phyloP scores from a whole-genome alignment of 2,329 filamentous ascomycete species.

The Nakataea oryzae region DNA sequence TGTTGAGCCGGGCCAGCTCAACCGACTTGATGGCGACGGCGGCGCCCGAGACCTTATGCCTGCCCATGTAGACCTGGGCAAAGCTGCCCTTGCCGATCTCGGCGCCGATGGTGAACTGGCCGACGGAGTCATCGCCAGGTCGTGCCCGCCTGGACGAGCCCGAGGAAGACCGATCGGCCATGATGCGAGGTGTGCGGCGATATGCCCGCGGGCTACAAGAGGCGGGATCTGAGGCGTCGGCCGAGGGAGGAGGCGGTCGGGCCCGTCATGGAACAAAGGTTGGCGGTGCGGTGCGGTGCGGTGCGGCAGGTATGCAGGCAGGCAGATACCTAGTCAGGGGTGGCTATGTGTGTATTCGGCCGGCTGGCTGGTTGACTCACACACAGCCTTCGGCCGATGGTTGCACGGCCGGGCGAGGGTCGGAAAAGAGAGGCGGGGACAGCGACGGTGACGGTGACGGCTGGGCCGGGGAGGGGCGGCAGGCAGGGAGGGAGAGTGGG shows the following conservation, averaged over 20 bases:
- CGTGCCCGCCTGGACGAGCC: background rate
- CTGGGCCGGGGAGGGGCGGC: background rate
- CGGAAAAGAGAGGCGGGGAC: background rate
- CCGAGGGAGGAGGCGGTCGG: background rate
- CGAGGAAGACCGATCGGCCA: background rate
- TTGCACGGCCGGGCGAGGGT: too few relatives aligned
- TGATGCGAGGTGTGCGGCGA: background rate
- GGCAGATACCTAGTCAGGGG: background rate
- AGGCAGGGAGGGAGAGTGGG: background rate
- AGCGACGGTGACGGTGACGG: background rate
- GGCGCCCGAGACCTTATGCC: constrained; percentile 73
- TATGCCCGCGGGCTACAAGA: background rate
- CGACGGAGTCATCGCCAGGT: constrained; percentile 10
- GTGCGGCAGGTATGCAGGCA: background rate
- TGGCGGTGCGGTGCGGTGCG: too few relatives aligned
- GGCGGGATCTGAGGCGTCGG: background rate
- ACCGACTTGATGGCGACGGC: constrained; percentile 96
- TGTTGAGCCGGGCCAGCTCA: constrained; percentile 80
- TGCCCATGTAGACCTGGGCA: constrained; percentile 84
- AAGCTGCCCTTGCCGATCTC: constrained; percentile 98
- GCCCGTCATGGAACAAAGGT: background rate
- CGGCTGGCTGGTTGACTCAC: too few relatives aligned
- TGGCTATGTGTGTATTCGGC: too few relatives aligned
- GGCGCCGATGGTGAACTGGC: constrained; percentile 15
- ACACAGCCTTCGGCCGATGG: background rate